These are phyloP conservation scores for Colletotrichum sansevieriae DNA, from an alignment of 2,329 filamentous ascomycete genomes.

Conservation along the genomic window DNA sequence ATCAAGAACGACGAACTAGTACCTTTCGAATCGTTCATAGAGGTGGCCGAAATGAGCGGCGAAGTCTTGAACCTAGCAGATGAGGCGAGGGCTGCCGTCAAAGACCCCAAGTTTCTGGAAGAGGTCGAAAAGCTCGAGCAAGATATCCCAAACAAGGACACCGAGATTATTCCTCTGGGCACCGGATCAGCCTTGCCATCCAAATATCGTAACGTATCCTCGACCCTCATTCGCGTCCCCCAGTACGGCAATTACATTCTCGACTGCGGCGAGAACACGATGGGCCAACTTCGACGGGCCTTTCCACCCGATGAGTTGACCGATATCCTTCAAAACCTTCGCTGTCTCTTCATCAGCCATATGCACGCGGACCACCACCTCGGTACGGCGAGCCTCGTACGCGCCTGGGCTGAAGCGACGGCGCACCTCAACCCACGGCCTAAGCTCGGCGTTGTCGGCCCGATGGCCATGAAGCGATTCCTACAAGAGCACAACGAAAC, in stretches of 20 bases:
- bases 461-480: conserved; percentile 79
- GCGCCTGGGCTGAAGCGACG: conserved; percentile 78
- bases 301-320: conserved; percentile 75
- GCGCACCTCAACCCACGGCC: conserved; percentile 47
- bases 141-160: conserved; percentile 79
- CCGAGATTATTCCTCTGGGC: conserved; percentile 87
- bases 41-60: conserved; percentile 56
- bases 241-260: conserved; percentile 89
- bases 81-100: conserved; percentile 57
- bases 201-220: conserved; percentile 95
- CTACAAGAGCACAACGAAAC: conserved; percentile 83
- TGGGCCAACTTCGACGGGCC: conserved; percentile 86
- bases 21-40: conserved; percentile 54
- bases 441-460: conserved; percentile 76
- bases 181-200: conserved; percentile 93
- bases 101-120: conserved; percentile 59
- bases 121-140: conserved; percentile 66
- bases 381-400: conserved; percentile 84
- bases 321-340: conserved; percentile 82
- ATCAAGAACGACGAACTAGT: conserved; percentile 61
- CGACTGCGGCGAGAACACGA: conserved; percentile 91
- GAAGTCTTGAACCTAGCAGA: conserved; percentile 67
- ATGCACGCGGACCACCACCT: conserved; percentile 97
- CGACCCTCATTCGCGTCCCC: conserved; percentile 86
- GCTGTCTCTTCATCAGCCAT: conserved; percentile 92